A percentile compares a stretch with the other conserved stretches of the same genome.
These are phyloP conservation scores for Entophlyctis helioformis DNA, from an alignment of 192 early-diverging fungal genomes.

Conservation along the genomic window DNA sequence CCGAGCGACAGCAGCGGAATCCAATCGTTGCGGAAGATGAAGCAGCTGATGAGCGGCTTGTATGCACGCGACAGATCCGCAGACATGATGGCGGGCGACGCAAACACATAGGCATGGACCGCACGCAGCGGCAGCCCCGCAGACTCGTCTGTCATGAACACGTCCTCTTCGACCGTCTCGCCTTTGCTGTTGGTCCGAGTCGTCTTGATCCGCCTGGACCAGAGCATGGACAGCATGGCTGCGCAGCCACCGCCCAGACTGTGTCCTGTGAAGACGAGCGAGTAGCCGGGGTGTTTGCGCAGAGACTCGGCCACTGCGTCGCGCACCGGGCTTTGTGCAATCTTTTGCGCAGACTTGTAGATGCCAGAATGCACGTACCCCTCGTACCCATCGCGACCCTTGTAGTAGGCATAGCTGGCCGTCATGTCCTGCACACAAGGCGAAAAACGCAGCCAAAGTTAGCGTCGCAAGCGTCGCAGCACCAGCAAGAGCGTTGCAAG, in stretches of 20 bases:
- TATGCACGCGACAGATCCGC: conserved; percentile 56
- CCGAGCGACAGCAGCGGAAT: conserved; percentile 70
- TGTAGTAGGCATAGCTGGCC: conserved; percentile 14
- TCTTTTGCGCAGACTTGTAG: conserved; percentile 15
- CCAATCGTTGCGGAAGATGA: conserved; percentile 52
- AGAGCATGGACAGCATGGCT: conserved; percentile 64
- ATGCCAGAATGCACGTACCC: conserved; percentile 29
- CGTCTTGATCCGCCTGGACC: conserved; percentile 43
- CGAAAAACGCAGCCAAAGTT: no score
- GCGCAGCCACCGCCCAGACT: conserved; percentile 83
- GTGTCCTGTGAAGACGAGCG: conserved; percentile 78
- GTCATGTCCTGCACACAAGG: conserved; percentile 16
- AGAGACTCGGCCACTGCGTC: conserved; percentile 63
- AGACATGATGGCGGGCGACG: conserved; percentile 44
- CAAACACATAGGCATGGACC: conserved; percentile 76
- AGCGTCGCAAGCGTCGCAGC: no score
- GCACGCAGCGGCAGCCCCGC: conserved; percentile 48
- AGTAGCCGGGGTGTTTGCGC: conserved; percentile 60
- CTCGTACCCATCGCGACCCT: conserved; percentile 6
- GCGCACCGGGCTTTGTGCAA: conserved; percentile 14
- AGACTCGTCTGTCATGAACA: conserved; percentile 6
- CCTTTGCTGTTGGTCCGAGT: no score
- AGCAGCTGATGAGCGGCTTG: conserved; percentile 61
- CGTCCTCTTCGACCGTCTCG: conserved; percentile 20
- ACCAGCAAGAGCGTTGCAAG: no score